Conservation (phyloP, 2,329 filamentous ascomycete species). For the Drechslera avenae region DNA sequence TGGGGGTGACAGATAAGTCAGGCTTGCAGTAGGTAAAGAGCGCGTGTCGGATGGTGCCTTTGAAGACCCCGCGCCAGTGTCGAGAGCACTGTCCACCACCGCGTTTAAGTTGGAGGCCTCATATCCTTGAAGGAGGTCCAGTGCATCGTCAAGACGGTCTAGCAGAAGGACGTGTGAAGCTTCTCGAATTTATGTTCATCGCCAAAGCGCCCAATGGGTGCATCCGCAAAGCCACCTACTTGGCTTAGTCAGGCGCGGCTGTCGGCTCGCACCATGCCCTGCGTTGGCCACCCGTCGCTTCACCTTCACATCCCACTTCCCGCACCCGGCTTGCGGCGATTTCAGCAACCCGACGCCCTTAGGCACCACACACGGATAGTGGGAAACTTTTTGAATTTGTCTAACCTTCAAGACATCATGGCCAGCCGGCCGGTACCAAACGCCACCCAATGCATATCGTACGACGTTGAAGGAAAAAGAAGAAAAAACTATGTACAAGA, state of each 20-base stretch:
- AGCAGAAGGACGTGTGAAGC: too few species aligned
- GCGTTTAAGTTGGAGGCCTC: slow-evolving; percentile 7
- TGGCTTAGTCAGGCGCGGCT: slow-evolving; percentile 7
- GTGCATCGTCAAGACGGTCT: too few species aligned
- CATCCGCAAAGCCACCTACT: too few species aligned
- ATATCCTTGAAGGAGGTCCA: not conserved
- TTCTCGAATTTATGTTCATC: too few species aligned
- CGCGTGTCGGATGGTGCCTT: slow-evolving; percentile 2
- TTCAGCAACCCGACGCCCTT: too few species aligned
- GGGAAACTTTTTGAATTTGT: not conserved
- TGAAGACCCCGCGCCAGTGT: slow-evolving; percentile 12
- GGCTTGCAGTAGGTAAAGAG: not conserved
- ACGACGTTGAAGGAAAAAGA: not conserved
- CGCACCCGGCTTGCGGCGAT: too few species aligned
- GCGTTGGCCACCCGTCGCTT: not conserved
- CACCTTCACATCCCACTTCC: not conserved
- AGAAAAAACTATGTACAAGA: not conserved
- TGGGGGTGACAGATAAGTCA: slow-evolving; percentile 1
- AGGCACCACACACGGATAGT: not conserved
- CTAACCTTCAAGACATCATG: slow-evolving; percentile 2
- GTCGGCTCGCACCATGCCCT: not conserved
- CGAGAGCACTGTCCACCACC: slow-evolving; percentile 8
- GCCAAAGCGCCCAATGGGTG: too few species aligned
- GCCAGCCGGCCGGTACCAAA: slow-evolving; percentile 11
- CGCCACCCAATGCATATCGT: slow-evolving; percentile 30